A percentile compares a stretch with the other conserved stretches of the same genome.
Evolutionary conservation across 73 alveolate species (phyloP).

Genomic region (Paramecium sexaurelia): DNA sequence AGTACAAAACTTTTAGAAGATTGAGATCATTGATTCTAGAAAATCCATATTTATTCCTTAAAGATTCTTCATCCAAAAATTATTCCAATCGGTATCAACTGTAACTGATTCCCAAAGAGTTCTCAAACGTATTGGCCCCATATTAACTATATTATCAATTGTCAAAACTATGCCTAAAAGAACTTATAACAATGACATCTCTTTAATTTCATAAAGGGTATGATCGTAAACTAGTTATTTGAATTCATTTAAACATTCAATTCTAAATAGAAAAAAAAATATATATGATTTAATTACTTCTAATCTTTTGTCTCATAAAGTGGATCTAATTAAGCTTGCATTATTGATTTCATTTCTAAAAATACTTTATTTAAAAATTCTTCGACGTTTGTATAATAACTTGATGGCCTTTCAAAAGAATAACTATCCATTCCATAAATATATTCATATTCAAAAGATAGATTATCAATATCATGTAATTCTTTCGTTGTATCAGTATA

Average conservation of each 20-base stretch:
- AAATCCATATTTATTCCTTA: neutral
- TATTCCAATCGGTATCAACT: conserved; percentile 19
- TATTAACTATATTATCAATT: neutral
- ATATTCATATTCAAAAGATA: conserved; percentile 53
- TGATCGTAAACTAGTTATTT: conserved; percentile 40
- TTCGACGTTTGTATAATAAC: conserved; percentile 50
- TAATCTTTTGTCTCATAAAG: conserved; percentile 48
- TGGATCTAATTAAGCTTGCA: conserved; percentile 52
- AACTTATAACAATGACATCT: conserved; percentile 9
- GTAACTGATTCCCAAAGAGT: neutral
- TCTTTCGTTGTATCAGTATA: conserved; percentile 59
- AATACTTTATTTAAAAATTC: conserved; percentile 40
- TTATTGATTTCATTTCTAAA: conserved; percentile 43
- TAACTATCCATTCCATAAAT: conserved; percentile 55
- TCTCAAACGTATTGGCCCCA: conserved; percentile 3
- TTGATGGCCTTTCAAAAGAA: conserved; percentile 24
- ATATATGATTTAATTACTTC: conserved; percentile 7
- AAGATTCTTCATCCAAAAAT: conserved; percentile 21
- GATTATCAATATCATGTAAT: conserved; percentile 36
- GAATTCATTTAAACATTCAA: conserved; percentile 53
- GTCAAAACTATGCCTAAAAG: conserved; percentile 11
- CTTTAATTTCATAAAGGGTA: conserved; percentile 46
- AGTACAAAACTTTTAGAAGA: conserved; percentile 44
- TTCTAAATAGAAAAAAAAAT: neutral
- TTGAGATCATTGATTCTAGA: conserved; percentile 19